Evolutionary conservation across 2,329 filamentous ascomycete species (phyloP).

Genomic region (Pseudocercospora cruenta): DNA sequence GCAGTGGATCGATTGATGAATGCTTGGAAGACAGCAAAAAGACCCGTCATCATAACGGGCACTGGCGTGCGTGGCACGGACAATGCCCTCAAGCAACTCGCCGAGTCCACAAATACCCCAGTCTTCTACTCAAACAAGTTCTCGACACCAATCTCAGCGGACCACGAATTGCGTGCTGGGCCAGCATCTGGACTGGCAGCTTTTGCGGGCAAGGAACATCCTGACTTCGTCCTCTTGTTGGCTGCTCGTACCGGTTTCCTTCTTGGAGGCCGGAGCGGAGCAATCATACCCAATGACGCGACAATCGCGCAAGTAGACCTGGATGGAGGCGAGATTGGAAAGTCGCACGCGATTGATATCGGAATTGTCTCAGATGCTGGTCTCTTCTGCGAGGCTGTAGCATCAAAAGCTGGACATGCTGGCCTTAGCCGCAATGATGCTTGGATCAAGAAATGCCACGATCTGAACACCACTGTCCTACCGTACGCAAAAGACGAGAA

Average conservation of each 20-base stretch:
- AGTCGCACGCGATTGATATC: conserved; percentile 43
- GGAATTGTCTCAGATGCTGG: conserved; percentile 48
- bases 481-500: conserved; percentile 32
- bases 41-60: conserved; percentile 49
- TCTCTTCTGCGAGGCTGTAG: conserved; percentile 36
- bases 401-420: conserved; percentile 17
- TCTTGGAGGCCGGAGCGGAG: conserved; percentile 22
- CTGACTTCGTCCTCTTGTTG: conserved; percentile 49
- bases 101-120: conserved; percentile 42
- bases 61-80: conserved; percentile 42
- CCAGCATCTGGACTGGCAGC: conserved; percentile 41
- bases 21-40: conserved; percentile 41
- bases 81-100: conserved; percentile 39
- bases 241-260: conserved; percentile 31
- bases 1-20: conserved; percentile 41
- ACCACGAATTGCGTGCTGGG: conserved; percentile 43
- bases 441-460: conserved; percentile 36
- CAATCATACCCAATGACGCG: conserved; percentile 42
- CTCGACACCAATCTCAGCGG: conserved; percentile 34
- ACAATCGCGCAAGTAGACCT: conserved; percentile 49
- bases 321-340: conserved; percentile 49
- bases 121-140: conserved; percentile 48
- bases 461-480: conserved; percentile 30
- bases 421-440: conserved; percentile 23
- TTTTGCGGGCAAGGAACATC: conserved; percentile 39